A percentile compares a stretch with the other conserved stretches of the same genome.
Evolutionary conservation across 805 yeast species (phyloP).

Genomic region (Sugiyamaella smithiae): DNA sequence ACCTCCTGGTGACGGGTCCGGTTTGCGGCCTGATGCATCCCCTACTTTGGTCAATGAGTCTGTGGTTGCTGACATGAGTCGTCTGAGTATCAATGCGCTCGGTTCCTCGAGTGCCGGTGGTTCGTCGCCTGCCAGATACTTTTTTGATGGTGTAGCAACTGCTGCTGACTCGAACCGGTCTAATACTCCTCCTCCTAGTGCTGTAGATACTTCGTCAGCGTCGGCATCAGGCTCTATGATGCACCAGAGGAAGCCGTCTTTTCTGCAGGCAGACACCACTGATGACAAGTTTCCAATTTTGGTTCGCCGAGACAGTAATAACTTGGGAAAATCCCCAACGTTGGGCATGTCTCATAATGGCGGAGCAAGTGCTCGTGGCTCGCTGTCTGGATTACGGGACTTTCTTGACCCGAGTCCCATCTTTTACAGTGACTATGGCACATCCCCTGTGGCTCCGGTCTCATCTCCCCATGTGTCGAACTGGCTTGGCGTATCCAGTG

Average conservation of each 20-base stretch:
- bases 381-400: constrained; percentile 4
- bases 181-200: not conserved
- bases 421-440: not conserved
- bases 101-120: not conserved
- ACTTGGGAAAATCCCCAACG: constrained; percentile 3
- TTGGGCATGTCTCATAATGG: not conserved
- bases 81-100: not conserved
- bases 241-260: constrained; percentile 16
- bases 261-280: constrained; percentile 32
- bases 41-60: not conserved
- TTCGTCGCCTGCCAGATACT: constrained; percentile 5
- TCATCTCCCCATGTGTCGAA: not conserved
- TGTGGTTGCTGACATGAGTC: not conserved
- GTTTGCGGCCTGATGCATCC: not conserved
- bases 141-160: not conserved
- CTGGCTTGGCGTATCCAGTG: not conserved
- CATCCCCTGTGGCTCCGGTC: not conserved
- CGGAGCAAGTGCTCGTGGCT: not conserved
- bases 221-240: not conserved
- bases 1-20: constrained; percentile 6
- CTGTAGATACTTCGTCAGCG: not conserved
- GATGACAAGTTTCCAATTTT: constrained; percentile 35
- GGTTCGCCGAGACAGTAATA: constrained; percentile 30
- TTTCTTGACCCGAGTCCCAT: constrained; percentile 6
- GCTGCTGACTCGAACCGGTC: not conserved